A percentile compares a stretch with the other conserved stretches of the same genome.
phyloP scores from a whole-genome alignment of 1,139 yeast species.

The Kluyveromyces sp. region DNA sequence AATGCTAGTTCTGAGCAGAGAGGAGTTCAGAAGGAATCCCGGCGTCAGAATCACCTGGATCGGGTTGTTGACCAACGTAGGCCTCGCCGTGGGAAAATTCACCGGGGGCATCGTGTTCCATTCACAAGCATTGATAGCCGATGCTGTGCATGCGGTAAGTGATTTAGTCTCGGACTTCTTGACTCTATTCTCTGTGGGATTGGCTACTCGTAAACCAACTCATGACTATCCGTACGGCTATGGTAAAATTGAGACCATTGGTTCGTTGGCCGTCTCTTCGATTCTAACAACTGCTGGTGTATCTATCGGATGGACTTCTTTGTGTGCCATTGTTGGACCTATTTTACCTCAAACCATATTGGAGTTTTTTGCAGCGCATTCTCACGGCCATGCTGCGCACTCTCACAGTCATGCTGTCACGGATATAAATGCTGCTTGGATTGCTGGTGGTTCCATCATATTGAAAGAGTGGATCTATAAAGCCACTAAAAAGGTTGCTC shows the following conservation, averaged over 20 bases:
- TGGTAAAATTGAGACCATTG: constrained; percentile 89
- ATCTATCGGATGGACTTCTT: constrained; percentile 84
- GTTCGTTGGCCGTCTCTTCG: constrained; percentile 80
- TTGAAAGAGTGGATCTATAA: constrained; percentile 82
- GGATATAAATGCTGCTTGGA: constrained; percentile 90
- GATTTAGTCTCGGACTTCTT: constrained; percentile 85
- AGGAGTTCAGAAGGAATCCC: constrained; percentile 51
- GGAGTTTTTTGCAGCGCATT: constrained; percentile 40
- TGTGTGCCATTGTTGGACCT: constrained; percentile 63
- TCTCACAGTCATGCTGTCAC: constrained; percentile 44
- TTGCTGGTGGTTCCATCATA: constrained; percentile 80
- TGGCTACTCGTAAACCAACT: constrained; percentile 62
- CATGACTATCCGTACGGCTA: constrained; percentile 74
- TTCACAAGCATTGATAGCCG: constrained; percentile 90
- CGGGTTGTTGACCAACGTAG: constrained; percentile 75
- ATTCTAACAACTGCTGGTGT: constrained; percentile 81
- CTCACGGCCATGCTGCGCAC: constrained; percentile 40
- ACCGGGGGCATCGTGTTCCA: constrained; percentile 87
- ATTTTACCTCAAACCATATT: constrained; percentile 50
- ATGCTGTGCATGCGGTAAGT: constrained; percentile 85
- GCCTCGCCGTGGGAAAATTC: constrained; percentile 81
- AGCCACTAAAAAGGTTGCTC: constrained; percentile 75
- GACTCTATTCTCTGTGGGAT: constrained; percentile 82
- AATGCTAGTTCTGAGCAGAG: constrained; percentile 34
- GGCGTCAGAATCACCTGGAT: constrained; percentile 92